A percentile compares a stretch with the other conserved stretches of the same genome.
phyloP scores from a whole-genome alignment of 306 rosid genomes.

The Dryas drummondii region DNA sequence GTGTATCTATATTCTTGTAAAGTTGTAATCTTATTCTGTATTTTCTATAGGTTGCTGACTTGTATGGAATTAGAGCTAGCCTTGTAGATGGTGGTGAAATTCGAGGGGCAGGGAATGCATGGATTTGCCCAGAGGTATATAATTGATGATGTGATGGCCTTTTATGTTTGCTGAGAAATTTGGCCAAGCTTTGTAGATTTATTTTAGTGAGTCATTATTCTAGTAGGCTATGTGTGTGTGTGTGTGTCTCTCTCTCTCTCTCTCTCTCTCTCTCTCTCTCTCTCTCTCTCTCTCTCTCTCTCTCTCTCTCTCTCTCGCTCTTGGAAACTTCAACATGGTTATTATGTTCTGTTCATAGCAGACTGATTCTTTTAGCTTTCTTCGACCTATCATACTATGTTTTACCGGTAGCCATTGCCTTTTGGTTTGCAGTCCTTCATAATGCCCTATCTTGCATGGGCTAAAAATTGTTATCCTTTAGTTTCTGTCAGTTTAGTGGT shows the following conservation, averaged over 20 bases:
- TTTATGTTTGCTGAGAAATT: slow-evolving; percentile 12
- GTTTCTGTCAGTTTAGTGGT: too few species aligned
- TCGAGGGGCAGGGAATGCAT: slow-evolving; percentile 97
- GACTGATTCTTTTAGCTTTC: neutral
- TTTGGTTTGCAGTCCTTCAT: too few species aligned
- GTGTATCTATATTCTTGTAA: slow-evolving; percentile 27
- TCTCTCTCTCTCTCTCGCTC: neutral
- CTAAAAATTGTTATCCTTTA: too few species aligned
- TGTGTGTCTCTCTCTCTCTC: neutral
- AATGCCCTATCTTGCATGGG: too few species aligned
- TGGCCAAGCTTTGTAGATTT: slow-evolving; percentile 9
- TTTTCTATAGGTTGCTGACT: slow-evolving; percentile 76
- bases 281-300: neutral
- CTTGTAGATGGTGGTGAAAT: slow-evolving; percentile 98
- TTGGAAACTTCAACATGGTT: neutral
- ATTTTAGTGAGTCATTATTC: neutral
- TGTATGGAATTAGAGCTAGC: slow-evolving; percentile 89
- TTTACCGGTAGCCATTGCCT: neutral
- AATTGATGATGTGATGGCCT: slow-evolving; percentile 21
- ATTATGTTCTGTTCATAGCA: neutral
- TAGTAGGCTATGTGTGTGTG: neutral
- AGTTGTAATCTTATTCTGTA: slow-evolving; percentile 17
- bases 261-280: neutral
- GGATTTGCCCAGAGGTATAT: slow-evolving; percentile 96
- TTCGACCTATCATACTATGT: neutral